Percentiles rank a stretch among this genome's conserved stretches.
Conservation (phyloP, 2,329 filamentous ascomycete genomes). For the Celoporthe dispersa region DNA sequence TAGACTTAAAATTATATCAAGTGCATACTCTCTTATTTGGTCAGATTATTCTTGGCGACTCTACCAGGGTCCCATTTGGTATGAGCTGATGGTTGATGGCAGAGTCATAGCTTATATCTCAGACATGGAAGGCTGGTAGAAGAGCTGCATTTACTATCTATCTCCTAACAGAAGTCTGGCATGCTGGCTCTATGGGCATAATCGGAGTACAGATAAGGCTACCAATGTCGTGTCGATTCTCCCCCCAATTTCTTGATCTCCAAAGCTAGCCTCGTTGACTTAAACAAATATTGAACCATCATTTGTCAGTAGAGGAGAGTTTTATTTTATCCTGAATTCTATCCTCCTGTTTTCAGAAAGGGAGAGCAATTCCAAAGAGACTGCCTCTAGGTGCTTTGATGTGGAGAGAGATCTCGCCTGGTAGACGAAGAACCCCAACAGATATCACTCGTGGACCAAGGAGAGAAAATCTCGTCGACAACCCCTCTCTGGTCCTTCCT, state of each 20-base stretch:
- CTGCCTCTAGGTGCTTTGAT: background rate
- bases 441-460: background rate
- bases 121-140: background rate
- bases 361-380: background rate
- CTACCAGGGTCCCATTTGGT: background rate
- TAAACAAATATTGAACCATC: background rate
- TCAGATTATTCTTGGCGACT: background rate
- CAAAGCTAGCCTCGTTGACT: background rate
- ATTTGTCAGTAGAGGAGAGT: no score
- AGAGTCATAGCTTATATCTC: background rate
- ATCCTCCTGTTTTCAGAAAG: background rate
- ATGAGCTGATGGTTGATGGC: background rate
- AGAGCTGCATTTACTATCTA: background rate
- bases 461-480: background rate
- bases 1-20: no score
- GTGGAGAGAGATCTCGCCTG: background rate
- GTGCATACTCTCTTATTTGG: no score
- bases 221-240: background rate
- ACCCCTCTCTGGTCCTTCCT: background rate
- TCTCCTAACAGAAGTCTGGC: background rate
- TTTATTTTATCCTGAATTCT: background rate
- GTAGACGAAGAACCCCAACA: background rate
- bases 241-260: background rate
- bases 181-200: background rate
- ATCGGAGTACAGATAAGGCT: background rate